phyloP scores from a whole-genome alignment of 306 rosid species.

The Lathyrus oleraceus region DNA sequence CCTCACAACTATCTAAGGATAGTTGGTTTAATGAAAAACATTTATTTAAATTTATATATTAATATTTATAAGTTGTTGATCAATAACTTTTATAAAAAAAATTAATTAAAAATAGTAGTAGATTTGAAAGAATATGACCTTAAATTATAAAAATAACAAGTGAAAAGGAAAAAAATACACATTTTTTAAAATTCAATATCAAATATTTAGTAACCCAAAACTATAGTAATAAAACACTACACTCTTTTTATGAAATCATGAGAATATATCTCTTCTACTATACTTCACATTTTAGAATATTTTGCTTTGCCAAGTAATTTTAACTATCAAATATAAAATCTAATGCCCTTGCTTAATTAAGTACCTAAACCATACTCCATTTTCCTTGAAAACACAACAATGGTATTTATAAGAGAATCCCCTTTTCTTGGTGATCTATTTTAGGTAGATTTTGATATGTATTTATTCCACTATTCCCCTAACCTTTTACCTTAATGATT shows the following conservation, averaged over 20 bases:
- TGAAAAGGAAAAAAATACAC: too few relatives aligned
- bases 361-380: conserved; percentile 2
- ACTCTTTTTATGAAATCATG: not conserved
- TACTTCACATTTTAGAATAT: not conserved
- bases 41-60: too few relatives aligned
- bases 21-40: too few relatives aligned
- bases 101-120: too few relatives aligned
- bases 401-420: conserved; percentile 19
- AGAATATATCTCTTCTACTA: not conserved
- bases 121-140: too few relatives aligned
- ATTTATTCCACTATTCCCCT: conserved; percentile 21
- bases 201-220: too few relatives aligned
- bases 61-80: too few relatives aligned
- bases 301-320: not conserved
- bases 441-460: conserved; percentile 29
- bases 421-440: conserved; percentile 21
- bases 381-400: conserved; percentile 4
- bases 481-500: conserved; percentile 25
- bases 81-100: too few relatives aligned
- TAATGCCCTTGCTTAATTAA: not conserved
- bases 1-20: too few relatives aligned
- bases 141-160: too few relatives aligned
- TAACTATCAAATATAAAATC: not conserved
- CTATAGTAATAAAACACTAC: too few relatives aligned
- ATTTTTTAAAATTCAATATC: too few relatives aligned